phyloP scores from a whole-genome alignment of 1,139 yeast species.

The Spathaspora jeffriesii region DNA sequence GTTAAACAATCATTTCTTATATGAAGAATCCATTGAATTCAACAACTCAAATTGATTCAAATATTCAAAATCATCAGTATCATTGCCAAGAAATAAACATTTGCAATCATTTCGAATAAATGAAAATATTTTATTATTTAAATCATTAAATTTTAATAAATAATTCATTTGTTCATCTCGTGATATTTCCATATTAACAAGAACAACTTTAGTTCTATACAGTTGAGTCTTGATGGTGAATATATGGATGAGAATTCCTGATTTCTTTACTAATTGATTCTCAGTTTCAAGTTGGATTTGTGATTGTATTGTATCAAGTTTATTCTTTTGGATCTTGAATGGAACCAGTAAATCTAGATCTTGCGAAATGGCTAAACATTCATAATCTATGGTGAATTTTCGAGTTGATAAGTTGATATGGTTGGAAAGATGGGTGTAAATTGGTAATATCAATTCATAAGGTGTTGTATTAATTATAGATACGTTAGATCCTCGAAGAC shows the following conservation, averaged over 20 bases:
- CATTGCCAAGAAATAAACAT: slow-evolving; percentile 4
- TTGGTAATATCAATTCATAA: slow-evolving; percentile 1
- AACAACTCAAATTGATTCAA: slow-evolving; percentile 16
- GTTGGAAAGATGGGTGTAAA: slow-evolving; percentile 1
- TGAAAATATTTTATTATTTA: slow-evolving; percentile 1
- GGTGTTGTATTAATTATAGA: slow-evolving; percentile 16
- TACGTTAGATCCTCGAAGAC: slow-evolving; percentile 19
- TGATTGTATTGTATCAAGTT: neutral
- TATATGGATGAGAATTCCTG: neutral
- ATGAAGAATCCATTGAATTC: slow-evolving; percentile 18
- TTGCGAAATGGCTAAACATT: slow-evolving; percentile 8
- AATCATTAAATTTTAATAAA: neutral
- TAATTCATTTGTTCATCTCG: neutral
- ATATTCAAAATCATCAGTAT: slow-evolving; percentile 8
- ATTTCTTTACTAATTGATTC: neutral
- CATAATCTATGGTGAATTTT: slow-evolving; percentile 8
- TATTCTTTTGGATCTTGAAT: no score
- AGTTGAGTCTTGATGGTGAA: neutral
- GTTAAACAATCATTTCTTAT: no score
- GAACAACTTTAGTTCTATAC: slow-evolving; percentile 4
- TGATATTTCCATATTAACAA: slow-evolving; percentile 9
- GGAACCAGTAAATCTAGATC: no score
- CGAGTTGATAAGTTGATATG: slow-evolving; percentile 2
- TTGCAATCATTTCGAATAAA: slow-evolving; percentile 1
- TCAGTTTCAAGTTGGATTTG: slow-evolving; percentile 19